These are phyloP conservation scores for Wickerhamomyces alni DNA, from an alignment of 805 yeast genomes.

Conservation along the genomic window DNA sequence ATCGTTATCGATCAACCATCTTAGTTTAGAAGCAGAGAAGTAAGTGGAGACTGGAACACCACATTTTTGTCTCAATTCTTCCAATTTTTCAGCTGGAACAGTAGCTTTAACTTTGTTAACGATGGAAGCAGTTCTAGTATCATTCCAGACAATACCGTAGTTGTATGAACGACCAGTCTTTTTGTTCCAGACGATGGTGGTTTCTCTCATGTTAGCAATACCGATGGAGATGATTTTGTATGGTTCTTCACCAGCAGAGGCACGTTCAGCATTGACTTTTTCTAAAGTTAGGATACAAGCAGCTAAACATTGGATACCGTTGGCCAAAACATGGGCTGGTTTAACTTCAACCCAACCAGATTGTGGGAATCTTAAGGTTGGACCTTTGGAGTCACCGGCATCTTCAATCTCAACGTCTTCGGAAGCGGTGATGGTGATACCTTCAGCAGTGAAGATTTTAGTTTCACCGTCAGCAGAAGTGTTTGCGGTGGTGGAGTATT, in stretches of 20 bases:
- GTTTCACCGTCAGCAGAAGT: conserved; percentile 38
- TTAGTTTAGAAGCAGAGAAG: conserved; percentile 83
- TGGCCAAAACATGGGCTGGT: conserved; percentile 75
- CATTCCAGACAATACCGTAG: conserved; percentile 92
- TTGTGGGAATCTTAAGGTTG: conserved; percentile 70
- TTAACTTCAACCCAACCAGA: conserved; percentile 95
- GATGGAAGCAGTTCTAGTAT: conserved; percentile 74
- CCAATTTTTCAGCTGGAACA: conserved; percentile 49
- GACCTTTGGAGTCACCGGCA: conserved; percentile 38
- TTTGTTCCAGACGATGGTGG: conserved; percentile 83
- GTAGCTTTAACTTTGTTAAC: conserved; percentile 56
- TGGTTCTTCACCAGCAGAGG: conserved; percentile 38
- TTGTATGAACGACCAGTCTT: conserved; percentile 81
- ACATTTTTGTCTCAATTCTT: conserved; percentile 53
- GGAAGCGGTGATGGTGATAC: conserved; percentile 57
- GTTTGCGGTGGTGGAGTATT: conserved; percentile 69
- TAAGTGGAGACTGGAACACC: conserved; percentile 90
- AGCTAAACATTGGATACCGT: conserved; percentile 74
- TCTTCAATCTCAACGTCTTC: conserved; percentile 59
- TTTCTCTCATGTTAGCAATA: conserved; percentile 93
- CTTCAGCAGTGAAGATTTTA: conserved; percentile 68
- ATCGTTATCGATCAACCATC: conserved; percentile 84
- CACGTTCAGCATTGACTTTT: conserved; percentile 45
- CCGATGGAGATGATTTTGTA: conserved; percentile 72
- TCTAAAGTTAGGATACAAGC: conserved; percentile 55